Conservation (phyloP, 176 grass and related monocot species). For the Pharus latifolius region DNA sequence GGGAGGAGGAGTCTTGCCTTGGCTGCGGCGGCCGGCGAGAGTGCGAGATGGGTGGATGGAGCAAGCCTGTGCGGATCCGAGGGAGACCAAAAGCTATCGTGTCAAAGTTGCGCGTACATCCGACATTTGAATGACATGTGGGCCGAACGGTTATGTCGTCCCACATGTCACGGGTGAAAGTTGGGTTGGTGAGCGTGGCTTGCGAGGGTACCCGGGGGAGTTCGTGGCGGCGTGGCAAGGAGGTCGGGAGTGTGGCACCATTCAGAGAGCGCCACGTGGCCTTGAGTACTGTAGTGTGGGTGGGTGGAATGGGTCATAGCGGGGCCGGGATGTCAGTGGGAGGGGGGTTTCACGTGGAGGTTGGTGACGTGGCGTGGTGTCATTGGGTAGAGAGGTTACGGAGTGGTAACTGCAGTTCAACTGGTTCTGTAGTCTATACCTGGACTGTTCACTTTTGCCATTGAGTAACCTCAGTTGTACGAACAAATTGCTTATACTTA, state of each 20-base stretch:
- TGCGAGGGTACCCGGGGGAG: background rate
- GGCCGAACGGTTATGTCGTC: rapidly evolving
- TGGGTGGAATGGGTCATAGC: background rate
- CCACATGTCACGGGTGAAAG: background rate
- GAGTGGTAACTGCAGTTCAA: too few species aligned
- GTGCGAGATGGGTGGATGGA: background rate
- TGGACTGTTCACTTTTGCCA: too few species aligned
- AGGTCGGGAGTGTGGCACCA: constrained; percentile 10
- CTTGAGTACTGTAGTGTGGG: background rate
- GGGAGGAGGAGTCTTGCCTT: constrained; percentile 45
- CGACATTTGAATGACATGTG: background rate
- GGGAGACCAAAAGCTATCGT: background rate
- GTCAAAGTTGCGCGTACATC: background rate
- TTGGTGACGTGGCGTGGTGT: too few species aligned
- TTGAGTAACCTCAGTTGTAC: too few species aligned
- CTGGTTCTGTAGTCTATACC: too few species aligned
- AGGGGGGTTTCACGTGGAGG: too few species aligned
- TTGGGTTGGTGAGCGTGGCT: background rate
- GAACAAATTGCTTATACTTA: too few species aligned
- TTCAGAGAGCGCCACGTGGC: background rate
- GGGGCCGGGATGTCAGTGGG: background rate
- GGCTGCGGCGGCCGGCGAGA: constrained; percentile 51
- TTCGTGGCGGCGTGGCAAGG: constrained; percentile 4
- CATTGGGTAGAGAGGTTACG: too few species aligned
- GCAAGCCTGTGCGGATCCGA: background rate